Conservation (phyloP, 2,329 filamentous ascomycete species). For the Cercospora sesami region DNA sequence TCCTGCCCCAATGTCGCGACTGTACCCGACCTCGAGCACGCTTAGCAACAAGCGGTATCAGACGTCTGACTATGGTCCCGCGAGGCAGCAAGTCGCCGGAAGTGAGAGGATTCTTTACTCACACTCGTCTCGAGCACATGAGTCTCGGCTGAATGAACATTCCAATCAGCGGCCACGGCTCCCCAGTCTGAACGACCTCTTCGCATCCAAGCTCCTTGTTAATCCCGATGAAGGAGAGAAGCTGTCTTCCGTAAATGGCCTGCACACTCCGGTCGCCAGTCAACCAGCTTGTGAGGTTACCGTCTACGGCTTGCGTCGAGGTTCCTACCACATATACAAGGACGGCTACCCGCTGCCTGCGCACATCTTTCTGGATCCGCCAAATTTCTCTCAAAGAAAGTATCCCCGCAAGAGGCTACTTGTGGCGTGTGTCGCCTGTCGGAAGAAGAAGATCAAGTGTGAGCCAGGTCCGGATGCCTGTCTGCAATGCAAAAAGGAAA, state of each 20-base stretch:
- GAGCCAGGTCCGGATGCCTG: conserved; percentile 17
- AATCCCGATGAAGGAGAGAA: conserved; percentile 1
- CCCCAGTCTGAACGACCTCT: conserved; percentile 18
- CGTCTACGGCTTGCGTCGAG: background rate
- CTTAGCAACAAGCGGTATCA: background rate
- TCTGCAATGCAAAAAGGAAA: conserved; percentile 19
- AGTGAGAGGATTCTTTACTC: background rate
- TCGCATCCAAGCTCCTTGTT: conserved; percentile 17
- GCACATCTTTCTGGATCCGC: conserved; percentile 14
- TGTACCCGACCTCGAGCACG: background rate
- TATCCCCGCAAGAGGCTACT: conserved; percentile 16
- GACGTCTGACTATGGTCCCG: conserved; percentile 2
- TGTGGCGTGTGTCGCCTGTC: conserved; percentile 15
- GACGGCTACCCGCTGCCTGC: conserved; percentile 16
- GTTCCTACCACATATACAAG: conserved; percentile 2
- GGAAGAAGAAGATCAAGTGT: conserved; percentile 22
- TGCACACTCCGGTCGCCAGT: background rate
- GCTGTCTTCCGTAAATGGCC: background rate
- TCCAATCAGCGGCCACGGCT: background rate
- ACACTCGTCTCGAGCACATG: background rate
- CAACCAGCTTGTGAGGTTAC: conserved; percentile 5
- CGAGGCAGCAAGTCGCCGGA: background rate
- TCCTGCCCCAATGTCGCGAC: background rate
- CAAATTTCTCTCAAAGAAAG: conserved; percentile 15
- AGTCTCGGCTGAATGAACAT: background rate